phyloP scores from a whole-genome alignment of 2,329 filamentous ascomycete genomes.

The Bipolaris victoriae region DNA sequence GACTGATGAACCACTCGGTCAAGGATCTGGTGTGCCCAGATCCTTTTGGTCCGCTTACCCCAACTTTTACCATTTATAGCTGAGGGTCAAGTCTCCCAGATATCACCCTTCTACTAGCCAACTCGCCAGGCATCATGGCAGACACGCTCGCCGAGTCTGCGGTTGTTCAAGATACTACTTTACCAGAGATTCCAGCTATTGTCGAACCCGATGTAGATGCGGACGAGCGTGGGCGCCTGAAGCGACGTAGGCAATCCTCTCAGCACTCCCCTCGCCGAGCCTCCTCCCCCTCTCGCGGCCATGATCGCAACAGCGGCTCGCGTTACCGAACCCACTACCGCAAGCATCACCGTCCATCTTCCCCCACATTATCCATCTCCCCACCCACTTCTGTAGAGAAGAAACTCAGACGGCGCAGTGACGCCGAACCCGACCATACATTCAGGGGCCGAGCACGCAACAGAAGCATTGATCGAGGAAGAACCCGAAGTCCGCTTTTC shows the following conservation, averaged over 20 bases:
- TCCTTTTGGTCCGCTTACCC: neutral
- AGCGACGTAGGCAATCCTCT: slow-evolving; percentile 39
- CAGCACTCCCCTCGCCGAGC: slow-evolving; percentile 38
- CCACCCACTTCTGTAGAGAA: slow-evolving; percentile 28
- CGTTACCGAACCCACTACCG: slow-evolving; percentile 42
- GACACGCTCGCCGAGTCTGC: slow-evolving; percentile 3
- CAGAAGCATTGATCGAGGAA: slow-evolving; percentile 28
- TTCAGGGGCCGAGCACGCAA: slow-evolving; percentile 41
- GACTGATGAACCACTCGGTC: slow-evolving; percentile 30
- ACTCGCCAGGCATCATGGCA: slow-evolving; percentile 8
- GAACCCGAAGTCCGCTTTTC: slow-evolving; percentile 32
- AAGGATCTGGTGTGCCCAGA: slow-evolving; percentile 10
- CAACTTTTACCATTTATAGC: slow-evolving; percentile 14
- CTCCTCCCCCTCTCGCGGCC: slow-evolving; percentile 42
- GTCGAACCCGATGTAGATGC: slow-evolving; percentile 45
- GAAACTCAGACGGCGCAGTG: slow-evolving; percentile 41
- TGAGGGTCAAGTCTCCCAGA: slow-evolving; percentile 10
- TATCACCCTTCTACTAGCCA: slow-evolving; percentile 1
- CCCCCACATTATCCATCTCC: slow-evolving; percentile 32
- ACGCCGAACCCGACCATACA: slow-evolving; percentile 46
- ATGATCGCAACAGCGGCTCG: slow-evolving; percentile 41
- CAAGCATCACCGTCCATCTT: slow-evolving; percentile 39
- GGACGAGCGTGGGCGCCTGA: slow-evolving; percentile 43
- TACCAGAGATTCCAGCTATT: slow-evolving; percentile 50
- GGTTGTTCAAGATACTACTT: slow-evolving; percentile 38